Conservation (phyloP, 257 asterid species). For the Cordia subcordata region DNA sequence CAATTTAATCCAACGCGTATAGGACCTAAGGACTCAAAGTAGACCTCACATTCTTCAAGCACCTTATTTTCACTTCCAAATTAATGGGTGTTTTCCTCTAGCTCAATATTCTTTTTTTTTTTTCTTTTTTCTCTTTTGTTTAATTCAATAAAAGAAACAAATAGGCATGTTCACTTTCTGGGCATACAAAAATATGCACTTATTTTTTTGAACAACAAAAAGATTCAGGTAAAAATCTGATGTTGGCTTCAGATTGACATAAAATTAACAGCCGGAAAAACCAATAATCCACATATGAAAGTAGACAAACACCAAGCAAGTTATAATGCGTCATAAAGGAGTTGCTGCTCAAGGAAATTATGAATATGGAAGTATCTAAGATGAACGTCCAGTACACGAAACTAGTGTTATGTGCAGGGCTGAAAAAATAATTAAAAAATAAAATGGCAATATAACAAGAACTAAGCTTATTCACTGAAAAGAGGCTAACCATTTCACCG, state of each 20-base stretch:
- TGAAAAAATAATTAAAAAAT: too few relatives aligned
- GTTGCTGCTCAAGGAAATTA: neutral
- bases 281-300: neutral
- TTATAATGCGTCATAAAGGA: too few relatives aligned
- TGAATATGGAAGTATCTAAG: neutral
- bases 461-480: neutral
- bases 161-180: neutral
- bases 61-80: neutral
- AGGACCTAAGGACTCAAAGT: neutral
- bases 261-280: too few relatives aligned
- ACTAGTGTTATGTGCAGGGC: too few relatives aligned
- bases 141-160: too few relatives aligned
- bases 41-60: neutral
- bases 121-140: too few relatives aligned
- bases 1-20: neutral
- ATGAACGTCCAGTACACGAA: too few relatives aligned
- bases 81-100: neutral
- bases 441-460: too few relatives aligned
- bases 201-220: too few relatives aligned
- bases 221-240: neutral
- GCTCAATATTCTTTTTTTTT: neutral
- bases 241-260: neutral
- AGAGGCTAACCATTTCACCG: constrained; percentile 12
- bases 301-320: neutral
- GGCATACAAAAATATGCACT: neutral